A percentile compares a stretch with the other conserved stretches of the same genome.
These are phyloP conservation scores for Barbarea vulgaris DNA, from an alignment of 345 rosid species.

Conservation along the genomic window DNA sequence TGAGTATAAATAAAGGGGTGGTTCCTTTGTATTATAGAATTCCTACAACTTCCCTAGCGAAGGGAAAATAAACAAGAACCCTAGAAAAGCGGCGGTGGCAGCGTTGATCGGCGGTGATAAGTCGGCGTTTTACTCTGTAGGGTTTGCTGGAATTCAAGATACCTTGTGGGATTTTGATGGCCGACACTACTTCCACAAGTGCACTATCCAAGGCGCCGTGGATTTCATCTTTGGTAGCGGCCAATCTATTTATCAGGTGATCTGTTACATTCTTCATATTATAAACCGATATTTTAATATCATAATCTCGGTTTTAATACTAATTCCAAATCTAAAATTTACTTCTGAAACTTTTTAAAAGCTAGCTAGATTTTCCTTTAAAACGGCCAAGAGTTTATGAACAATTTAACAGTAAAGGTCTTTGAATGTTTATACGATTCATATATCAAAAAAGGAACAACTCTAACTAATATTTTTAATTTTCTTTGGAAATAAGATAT, in stretches of 20 bases:
- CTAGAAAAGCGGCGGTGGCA: slow-evolving; percentile 57
- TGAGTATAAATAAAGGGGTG: not conserved
- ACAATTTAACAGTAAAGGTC: not conserved
- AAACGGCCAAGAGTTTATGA: not conserved
- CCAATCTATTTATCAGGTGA: slow-evolving; percentile 79
- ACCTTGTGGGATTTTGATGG: slow-evolving; percentile 79
- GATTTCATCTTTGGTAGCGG: slow-evolving; percentile 88
- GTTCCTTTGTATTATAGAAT: slow-evolving; percentile 47
- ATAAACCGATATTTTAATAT: too few relatives aligned
- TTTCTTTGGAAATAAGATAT: not conserved
- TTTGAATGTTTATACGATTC: too few relatives aligned
- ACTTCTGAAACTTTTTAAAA: not conserved
- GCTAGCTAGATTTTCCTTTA: not conserved
- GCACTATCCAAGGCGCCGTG: slow-evolving; percentile 76
- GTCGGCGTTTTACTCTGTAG: slow-evolving; percentile 55
- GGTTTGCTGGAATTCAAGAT: slow-evolving; percentile 74
- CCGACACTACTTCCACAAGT: slow-evolving; percentile 63
- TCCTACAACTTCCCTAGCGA: slow-evolving; percentile 53
- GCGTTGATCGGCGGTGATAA: slow-evolving; percentile 71
- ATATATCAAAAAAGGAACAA: not conserved
- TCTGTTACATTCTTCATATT: slow-evolving; percentile 20
- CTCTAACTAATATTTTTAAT: too few relatives aligned
- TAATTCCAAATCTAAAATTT: not conserved
- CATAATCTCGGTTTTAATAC: too few relatives aligned
- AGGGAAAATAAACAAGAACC: slow-evolving; percentile 39